phyloP scores from a whole-genome alignment of 768 basidiomycete genomes.

The Mycena leptocephala region DNA sequence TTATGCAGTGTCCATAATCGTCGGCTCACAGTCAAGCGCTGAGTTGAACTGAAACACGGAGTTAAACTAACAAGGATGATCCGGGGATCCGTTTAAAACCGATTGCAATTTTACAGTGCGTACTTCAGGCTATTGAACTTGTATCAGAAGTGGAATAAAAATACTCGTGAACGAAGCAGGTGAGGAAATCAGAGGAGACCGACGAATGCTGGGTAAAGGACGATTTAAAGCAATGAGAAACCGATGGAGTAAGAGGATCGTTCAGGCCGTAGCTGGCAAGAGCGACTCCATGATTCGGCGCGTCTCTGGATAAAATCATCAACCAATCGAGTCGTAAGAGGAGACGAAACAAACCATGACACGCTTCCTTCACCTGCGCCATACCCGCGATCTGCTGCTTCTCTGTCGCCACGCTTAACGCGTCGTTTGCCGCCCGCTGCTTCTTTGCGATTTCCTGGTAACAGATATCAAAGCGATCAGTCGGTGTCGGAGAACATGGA shows the following conservation, averaged over 20 bases:
- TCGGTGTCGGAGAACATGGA: background rate
- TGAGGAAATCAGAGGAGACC: no score
- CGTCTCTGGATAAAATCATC: background rate
- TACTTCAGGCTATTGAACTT: background rate
- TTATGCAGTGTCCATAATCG: no score
- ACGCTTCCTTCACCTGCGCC: constrained; percentile 36
- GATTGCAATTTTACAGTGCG: no score
- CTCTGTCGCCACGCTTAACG: constrained; percentile 19
- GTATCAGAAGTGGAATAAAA: background rate
- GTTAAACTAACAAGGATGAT: no score
- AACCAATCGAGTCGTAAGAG: background rate
- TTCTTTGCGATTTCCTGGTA: constrained; percentile 29
- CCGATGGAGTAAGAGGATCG: background rate
- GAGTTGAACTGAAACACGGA: no score
- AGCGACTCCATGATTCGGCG: background rate
- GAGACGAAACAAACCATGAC: constrained; percentile 29
- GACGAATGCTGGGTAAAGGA: no score
- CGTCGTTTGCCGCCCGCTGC: constrained; percentile 5
- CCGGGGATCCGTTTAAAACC: no score
- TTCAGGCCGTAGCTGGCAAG: background rate
- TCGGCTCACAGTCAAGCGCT: no score
- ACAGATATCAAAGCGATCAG: background rate
- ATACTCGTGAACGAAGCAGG: no score
- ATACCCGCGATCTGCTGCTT: constrained; percentile 37
- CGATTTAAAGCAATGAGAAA: background rate